Conservation (phyloP, 2,329 filamentous ascomycete species). For the Clarireedia hainanense region DNA sequence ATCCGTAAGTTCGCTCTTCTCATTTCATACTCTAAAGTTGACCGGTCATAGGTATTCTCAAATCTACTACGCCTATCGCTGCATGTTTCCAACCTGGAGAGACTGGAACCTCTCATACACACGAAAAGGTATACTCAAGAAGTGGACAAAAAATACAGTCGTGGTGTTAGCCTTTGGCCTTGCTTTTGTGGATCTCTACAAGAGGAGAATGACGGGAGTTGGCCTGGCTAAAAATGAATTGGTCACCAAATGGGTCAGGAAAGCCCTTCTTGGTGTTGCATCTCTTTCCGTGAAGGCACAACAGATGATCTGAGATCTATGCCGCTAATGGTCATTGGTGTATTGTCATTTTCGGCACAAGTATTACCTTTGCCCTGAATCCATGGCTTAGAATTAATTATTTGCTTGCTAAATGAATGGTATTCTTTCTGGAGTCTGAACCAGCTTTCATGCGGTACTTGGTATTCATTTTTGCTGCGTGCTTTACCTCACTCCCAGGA, state of each 20-base stretch:
- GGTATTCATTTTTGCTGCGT: too few relatives aligned
- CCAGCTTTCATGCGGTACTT: too few relatives aligned
- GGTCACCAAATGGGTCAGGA: neutral
- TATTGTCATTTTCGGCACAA: too few relatives aligned
- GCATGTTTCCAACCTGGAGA: constrained; percentile 44
- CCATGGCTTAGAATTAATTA: too few relatives aligned
- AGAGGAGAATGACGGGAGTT: neutral
- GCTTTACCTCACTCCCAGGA: too few relatives aligned
- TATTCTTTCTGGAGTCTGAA: too few relatives aligned
- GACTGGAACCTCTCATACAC: constrained; percentile 47
- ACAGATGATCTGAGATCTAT: too few relatives aligned
- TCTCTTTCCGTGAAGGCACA: too few relatives aligned
- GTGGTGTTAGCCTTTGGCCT: neutral
- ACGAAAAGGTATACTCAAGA: constrained; percentile 35
- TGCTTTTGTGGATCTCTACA: neutral
- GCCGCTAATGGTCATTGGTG: too few relatives aligned
- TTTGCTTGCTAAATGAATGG: too few relatives aligned
- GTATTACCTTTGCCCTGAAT: too few relatives aligned
- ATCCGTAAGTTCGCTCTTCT: constrained; percentile 32
- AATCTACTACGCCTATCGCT: constrained; percentile 41
- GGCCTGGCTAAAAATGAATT: neutral
- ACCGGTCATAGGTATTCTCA: constrained; percentile 37
- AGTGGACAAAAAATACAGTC: constrained; percentile 13
- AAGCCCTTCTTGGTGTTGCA: too few relatives aligned
- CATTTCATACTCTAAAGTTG: neutral